phyloP scores from a whole-genome alignment of 352 stramenopile genomes.

The Phytopythium helicoides region DNA sequence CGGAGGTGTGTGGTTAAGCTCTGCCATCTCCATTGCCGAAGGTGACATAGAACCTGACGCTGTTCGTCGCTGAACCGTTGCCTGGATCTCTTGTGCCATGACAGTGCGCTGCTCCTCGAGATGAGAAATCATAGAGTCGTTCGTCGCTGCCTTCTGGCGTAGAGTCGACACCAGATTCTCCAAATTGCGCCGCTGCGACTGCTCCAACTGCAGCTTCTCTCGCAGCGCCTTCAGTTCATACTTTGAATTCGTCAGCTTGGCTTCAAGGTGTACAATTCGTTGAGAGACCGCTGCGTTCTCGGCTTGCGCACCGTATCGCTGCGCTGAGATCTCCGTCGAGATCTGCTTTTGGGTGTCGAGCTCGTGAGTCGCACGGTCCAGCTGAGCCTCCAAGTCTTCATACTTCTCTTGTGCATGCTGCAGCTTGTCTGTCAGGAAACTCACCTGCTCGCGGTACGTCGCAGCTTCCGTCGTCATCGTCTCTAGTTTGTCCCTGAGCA shows the following conservation, averaged over 20 bases:
- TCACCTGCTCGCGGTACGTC: constrained; percentile 81
- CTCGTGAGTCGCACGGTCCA: constrained; percentile 42
- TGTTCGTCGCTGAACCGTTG: constrained; percentile 45
- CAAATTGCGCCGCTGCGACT: constrained; percentile 50
- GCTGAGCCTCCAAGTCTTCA: constrained; percentile 50
- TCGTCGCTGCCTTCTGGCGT: constrained; percentile 61
- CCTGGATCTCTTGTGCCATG: constrained; percentile 73
- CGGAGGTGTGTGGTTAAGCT: constrained; percentile 42
- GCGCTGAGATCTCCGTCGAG: constrained; percentile 74
- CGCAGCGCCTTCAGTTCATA: constrained; percentile 64
- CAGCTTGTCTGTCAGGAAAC: constrained; percentile 73
- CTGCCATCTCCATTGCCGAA: constrained; percentile 61
- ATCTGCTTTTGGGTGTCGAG: constrained; percentile 67
- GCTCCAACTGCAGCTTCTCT: constrained; percentile 53
- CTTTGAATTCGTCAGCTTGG: constrained; percentile 67
- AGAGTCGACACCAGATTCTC: constrained; percentile 65
- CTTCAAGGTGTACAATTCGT: constrained; percentile 74
- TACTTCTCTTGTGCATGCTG: constrained; percentile 49
- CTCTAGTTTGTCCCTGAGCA: constrained; percentile 49
- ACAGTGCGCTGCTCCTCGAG: constrained; percentile 73
- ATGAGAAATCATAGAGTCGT: constrained; percentile 55
- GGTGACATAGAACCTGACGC: constrained; percentile 22
- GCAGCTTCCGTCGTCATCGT: constrained; percentile 49
- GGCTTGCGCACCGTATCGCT: constrained; percentile 69
- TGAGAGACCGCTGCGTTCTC: constrained; percentile 74